These are phyloP conservation scores for Vickermania ingenoplastis DNA, from an alignment of 208 protist species.

Conservation along the genomic window DNA sequence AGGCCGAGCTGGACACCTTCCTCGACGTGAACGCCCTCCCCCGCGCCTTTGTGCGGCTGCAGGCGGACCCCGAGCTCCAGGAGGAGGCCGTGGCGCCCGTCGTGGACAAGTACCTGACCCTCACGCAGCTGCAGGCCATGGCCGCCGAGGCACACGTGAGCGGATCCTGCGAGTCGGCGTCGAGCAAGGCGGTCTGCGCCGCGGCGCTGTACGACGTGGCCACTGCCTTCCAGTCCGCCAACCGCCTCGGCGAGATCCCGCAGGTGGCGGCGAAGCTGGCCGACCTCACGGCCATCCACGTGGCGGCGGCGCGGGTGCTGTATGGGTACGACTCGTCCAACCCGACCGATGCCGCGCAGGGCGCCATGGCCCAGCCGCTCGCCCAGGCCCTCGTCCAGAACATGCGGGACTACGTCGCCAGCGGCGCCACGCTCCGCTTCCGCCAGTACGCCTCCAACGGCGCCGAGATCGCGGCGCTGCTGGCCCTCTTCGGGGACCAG, in stretches of 20 bases:
- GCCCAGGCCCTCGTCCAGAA: conserved; percentile 33
- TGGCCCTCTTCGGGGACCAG: conserved; percentile 40
- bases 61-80: conserved; percentile 4
- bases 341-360: conserved; percentile 16
- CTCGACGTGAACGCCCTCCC: conserved; percentile 1
- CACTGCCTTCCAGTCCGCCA: background rate
- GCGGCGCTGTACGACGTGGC: background rate
- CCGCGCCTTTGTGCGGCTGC: conserved; percentile 1
- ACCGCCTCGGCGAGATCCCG: background rate
- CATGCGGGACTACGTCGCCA: conserved; percentile 24
- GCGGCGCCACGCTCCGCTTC: conserved; percentile 25
- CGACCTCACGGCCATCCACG: background rate
- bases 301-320: conserved; percentile 3
- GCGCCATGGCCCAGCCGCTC: conserved; percentile 25
- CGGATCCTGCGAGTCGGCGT: conserved; percentile 8
- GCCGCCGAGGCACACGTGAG: conserved; percentile 12
- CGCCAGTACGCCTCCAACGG: conserved; percentile 66
- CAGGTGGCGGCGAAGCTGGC: background rate
- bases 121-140: conserved; percentile 3
- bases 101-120: conserved; percentile 6
- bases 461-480: conserved; percentile 27
- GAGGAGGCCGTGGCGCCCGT: conserved; percentile 1
- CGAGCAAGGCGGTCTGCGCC: background rate
- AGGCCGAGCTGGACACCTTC: background rate
- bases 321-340: conserved; percentile 23